Base-by-base conservation (phyloP, 257 asterid species). In the Nicotiana otophora region DNA sequence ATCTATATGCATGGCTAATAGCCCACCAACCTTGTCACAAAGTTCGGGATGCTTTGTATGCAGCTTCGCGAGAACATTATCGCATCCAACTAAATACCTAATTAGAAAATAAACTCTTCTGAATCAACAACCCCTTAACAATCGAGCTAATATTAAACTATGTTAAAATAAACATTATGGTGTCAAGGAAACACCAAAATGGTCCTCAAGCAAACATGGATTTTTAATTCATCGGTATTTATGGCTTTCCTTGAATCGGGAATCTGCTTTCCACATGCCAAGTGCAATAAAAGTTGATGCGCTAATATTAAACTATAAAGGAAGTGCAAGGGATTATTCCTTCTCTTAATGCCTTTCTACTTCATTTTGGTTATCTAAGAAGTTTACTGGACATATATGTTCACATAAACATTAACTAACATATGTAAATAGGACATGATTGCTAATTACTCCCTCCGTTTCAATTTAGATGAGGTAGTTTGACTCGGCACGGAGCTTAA, bases 21-120 rank as follows among this genome's bases (percentile, higher is more conserved):
- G 98, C 83, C 99, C 99, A 31, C 98, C 98, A 83, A 94, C 98
- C 88, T 96, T 94, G 88, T 96, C 98, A 84, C 98, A 96, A 31
- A 94, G 86, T 85, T 91, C 97, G 5, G 99, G 98, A 83, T 93
- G 95, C 88, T 91, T 90, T 23, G 98, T 91, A 86, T 96, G 98
- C 88, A 96, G 87, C 85, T 93, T 90, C 84, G 99, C 97, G 70
- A 96, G 95, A 60, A 88, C 53, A 87, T 93, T 92, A 84, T 96
- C 98, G 76, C 98, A 96, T 54, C 99, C 98, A 84, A 94, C 90
- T 87, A 93, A 91, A 83, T 96, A 96, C 89, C 99, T 96, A 91
- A n/a, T 55, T 83, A 76, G 83, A 77, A 86, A 84, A 72, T 14
- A 48, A 42, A 46, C 7, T 39, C 77, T 42, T 69, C 23, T 7